Base-by-base conservation (phyloP, 805 yeast genomes). In the Hyphopichia homilentoma region DNA sequence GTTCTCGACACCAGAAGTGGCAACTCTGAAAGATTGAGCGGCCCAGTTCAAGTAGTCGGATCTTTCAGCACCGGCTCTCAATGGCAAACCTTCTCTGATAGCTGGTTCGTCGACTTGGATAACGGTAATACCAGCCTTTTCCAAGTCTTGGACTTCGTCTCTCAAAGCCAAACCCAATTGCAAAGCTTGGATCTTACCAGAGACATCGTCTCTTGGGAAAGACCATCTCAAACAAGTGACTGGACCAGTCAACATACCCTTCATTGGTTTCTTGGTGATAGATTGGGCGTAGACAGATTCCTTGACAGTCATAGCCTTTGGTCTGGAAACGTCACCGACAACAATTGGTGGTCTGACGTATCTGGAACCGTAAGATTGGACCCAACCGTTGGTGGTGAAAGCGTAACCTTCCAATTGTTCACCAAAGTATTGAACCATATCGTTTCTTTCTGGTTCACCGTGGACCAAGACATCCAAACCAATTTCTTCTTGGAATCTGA, bases 361-460 rank as follows among this genome's bases (percentile, higher is more conserved):
- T 78, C 99, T 86, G 50, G 98, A 89, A 79, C 99, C 99, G 70
- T 90, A 93, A 51, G 98, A 93, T 79, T 93, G 99, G 58, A 93
- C 99, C 99, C 99, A 93, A 72, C 99, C 99, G 79, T 87, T 87
- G 54, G 84, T 75, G 71, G 98, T 93, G 81, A 93, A 93, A 53
- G 95, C 96, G 67, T 84, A 93, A 71, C 99, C 99, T 63, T 85
- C 84, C 66, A 93, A 77, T 77, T 87, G 88, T 77, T 93, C 98
- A 78, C 98, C 99, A 51, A 93, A 93, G 83, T 90, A 93, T 79
- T 93, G 98, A 59, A 93, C 98, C 99, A 93, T 93, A 77, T 93
- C 99, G 77, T 93, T 93, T 81, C 99, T 85, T 81, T 93, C 98
- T 70, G 99, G 98, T 78, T 93, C 99, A 77, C 99, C 99, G 73